A percentile compares a stretch with the other conserved stretches of the same genome.
Evolutionary conservation across 1,284 basidiomycete species (phyloP).

Genomic region (Pseudozyma hubeiensis): DNA sequence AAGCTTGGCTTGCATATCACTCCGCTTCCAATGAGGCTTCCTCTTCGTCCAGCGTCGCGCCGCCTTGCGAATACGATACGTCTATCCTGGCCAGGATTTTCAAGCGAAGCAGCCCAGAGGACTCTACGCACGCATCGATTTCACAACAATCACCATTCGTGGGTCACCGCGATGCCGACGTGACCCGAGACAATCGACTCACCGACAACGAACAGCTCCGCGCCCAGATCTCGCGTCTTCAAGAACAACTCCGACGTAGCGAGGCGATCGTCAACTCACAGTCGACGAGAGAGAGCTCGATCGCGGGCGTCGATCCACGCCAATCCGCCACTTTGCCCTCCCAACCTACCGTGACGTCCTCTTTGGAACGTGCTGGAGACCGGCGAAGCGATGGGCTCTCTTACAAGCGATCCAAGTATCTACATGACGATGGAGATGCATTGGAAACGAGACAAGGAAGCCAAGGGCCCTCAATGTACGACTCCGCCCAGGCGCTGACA

Average conservation of each 20-base stretch:
- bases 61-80: conserved; percentile 39
- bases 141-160: conserved; percentile 1
- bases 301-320: neutral
- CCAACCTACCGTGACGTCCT: no score
- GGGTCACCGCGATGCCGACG: neutral
- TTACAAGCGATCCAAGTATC: conserved; percentile 10
- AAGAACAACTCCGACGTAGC: conserved; percentile 2
- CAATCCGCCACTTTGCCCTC: neutral
- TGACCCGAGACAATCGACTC: neutral
- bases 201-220: conserved; percentile 29
- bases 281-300: neutral
- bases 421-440: neutral
- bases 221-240: conserved; percentile 17
- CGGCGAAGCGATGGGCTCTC: neutral
- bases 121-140: neutral
- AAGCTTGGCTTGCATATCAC: conserved; percentile 35
- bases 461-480: no score
- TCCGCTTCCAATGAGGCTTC: neutral
- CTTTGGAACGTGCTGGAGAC: neutral
- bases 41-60: conserved; percentile 1
- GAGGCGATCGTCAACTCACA: neutral
- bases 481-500: no score
- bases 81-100: conserved; percentile 38
- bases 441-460: no score
- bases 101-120: conserved; percentile 13